phyloP scores from a whole-genome alignment of 805 yeast genomes.

The Kuraishia borneana region DNA sequence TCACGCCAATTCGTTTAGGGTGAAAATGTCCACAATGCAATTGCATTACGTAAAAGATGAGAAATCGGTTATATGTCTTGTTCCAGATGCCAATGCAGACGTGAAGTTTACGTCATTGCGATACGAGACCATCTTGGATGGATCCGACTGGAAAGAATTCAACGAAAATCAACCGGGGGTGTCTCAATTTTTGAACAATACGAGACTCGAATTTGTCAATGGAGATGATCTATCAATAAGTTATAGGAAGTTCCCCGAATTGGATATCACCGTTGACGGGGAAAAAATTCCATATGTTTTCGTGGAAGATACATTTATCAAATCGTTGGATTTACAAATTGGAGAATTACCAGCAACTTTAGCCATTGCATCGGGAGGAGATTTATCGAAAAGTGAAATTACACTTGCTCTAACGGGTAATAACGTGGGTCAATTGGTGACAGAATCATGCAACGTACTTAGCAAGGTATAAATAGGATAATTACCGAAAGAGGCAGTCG shows the following conservation, averaged over 20 bases:
- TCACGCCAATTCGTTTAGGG: background rate
- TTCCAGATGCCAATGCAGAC: constrained; percentile 16
- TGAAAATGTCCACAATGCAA: constrained; percentile 1
- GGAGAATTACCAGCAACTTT: constrained; percentile 13
- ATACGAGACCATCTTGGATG: constrained; percentile 12
- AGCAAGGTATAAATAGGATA: no score
- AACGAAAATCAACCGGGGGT: constrained; percentile 7
- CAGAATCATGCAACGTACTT: no score
- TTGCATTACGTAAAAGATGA: constrained; percentile 12
- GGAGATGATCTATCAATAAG: background rate
- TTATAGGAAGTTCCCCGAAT: background rate
- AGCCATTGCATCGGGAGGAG: constrained; percentile 15
- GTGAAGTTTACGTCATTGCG: constrained; percentile 17
- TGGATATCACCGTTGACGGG: constrained; percentile 1
- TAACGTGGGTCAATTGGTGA: constrained; percentile 9
- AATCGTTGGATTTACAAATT: constrained; percentile 17
- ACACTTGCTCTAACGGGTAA: constrained; percentile 4
- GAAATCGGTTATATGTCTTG: constrained; percentile 11
- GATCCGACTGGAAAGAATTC: constrained; percentile 6
- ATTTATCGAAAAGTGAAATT: constrained; percentile 1
- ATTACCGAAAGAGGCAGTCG: no score
- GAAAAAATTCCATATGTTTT: constrained; percentile 10
- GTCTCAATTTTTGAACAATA: constrained; percentile 1
- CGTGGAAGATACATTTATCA: constrained; percentile 11
- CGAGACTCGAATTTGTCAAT: background rate